These are phyloP conservation scores for Penicillium fimorum DNA, from an alignment of 495 filamentous ascomycete genomes.

Conservation along the genomic window DNA sequence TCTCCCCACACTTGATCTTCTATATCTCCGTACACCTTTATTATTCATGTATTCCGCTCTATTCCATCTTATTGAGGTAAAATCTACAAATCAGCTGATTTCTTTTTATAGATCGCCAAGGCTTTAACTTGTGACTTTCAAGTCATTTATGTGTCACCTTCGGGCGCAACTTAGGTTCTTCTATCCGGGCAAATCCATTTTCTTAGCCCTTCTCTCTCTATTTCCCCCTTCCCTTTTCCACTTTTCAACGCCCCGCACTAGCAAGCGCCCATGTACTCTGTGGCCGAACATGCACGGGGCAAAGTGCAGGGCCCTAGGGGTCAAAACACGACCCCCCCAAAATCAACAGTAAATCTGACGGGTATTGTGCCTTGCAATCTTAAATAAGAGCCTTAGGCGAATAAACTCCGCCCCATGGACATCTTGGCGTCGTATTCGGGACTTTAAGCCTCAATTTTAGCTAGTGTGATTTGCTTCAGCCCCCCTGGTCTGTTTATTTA, in stretches of 20 bases:
- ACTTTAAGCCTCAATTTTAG: slow-evolving; percentile 2
- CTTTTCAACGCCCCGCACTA: background rate
- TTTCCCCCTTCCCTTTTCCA: background rate
- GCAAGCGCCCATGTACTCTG: background rate
- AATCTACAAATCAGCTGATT: background rate
- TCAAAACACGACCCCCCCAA: background rate
- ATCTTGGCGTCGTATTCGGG: slow-evolving; percentile 10
- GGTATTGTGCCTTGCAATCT: background rate
- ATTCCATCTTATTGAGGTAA: background rate
- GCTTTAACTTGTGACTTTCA: background rate
- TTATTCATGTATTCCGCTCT: background rate
- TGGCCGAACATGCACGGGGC: background rate
- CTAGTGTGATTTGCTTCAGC: slow-evolving; percentile 4
- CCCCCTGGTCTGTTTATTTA: slow-evolving; percentile 2
- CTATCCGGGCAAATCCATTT: background rate
- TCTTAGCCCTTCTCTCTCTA: too few relatives aligned
- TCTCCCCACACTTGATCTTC: too few relatives aligned
- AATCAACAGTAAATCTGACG: background rate
- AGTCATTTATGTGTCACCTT: slow-evolving; percentile 4
- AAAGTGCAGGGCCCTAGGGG: background rate
- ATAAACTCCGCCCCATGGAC: background rate
- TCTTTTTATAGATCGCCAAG: slow-evolving; percentile 8
- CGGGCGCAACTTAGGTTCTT: slow-evolving; percentile 2
- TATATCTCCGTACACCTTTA: background rate
- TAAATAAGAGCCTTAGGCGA: background rate